phyloP scores from a whole-genome alignment of 208 protist species.

The Crithidia fasciculata region DNA sequence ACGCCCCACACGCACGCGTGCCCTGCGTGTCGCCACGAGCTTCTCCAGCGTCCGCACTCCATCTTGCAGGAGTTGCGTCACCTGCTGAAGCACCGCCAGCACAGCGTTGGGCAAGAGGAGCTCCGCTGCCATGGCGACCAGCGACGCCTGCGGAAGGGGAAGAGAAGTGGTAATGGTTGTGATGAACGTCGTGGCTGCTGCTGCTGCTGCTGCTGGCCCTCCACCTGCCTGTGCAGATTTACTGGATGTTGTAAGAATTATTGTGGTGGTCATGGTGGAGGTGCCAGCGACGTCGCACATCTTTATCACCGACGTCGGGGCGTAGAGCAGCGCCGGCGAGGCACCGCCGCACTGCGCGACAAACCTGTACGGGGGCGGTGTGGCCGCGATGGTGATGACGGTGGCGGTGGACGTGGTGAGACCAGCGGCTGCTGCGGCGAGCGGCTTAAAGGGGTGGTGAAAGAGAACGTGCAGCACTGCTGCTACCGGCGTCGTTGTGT shows the following conservation, averaged over 20 bases:
- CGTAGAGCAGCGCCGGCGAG: background rate
- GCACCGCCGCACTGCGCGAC: background rate
- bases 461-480: conserved; percentile 12
- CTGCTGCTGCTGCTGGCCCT: too few species aligned
- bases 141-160: conserved; percentile 6
- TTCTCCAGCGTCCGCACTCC: conserved; percentile 4
- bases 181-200: background rate
- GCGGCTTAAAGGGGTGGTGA: background rate
- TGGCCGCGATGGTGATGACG: background rate
- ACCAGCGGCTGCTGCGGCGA: background rate
- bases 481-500: background rate
- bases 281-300: conserved; percentile 13
- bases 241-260: background rate
- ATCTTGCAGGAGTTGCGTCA: background rate
- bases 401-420: background rate
- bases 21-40: background rate
- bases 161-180: background rate
- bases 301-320: conserved; percentile 15
- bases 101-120: conserved; percentile 30
- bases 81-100: conserved; percentile 10
- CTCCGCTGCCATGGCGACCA: conserved; percentile 22
- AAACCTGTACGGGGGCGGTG: background rate
- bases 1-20: background rate
- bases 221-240: too few species aligned
- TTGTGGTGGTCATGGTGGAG: conserved; percentile 11